Conservation (phyloP, 2,329 filamentous ascomycete species). For the Neonectria ditissima region DNA sequence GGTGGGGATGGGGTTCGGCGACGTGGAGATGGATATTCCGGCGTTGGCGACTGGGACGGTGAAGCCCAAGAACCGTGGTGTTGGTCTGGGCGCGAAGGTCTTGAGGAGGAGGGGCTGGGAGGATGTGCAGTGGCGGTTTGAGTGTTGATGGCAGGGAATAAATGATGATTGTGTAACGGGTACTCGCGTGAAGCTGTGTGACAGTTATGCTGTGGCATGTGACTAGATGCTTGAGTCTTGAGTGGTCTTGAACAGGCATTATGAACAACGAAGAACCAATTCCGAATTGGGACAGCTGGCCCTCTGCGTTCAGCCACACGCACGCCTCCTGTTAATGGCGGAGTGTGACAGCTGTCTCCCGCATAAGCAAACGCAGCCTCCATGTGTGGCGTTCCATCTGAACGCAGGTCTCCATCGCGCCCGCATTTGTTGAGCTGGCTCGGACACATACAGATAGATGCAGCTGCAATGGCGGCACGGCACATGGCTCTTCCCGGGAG, state of each 20-base stretch:
- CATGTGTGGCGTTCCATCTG: too few species aligned
- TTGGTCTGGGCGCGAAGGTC: constrained; percentile 34
- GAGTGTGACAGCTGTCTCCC: background rate
- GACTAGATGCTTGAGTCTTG: too few species aligned
- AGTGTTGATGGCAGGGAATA: too few species aligned
- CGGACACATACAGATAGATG: background rate
- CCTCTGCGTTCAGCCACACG: background rate
- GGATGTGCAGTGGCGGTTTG: constrained; percentile 36
- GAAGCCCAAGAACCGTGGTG: constrained; percentile 34
- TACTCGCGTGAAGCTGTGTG: background rate
- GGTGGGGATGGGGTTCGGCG: constrained; percentile 30
- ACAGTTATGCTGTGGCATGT: background rate
- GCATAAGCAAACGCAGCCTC: background rate
- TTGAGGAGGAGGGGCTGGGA: constrained; percentile 32
- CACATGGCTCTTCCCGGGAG: background rate
- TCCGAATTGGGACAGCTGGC: too few species aligned
- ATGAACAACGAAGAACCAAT: too few species aligned
- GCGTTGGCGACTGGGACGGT: constrained; percentile 34
- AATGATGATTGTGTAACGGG: too few species aligned
- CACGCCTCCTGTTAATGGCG: background rate
- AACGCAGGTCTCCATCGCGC: background rate
- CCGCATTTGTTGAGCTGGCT: background rate
- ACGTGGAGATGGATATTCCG: constrained; percentile 33
- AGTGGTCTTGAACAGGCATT: too few species aligned
- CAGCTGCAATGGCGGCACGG: background rate